Evolutionary conservation across 208 protist species (phyloP).

Genomic region (Leishmania lainsoni): DNA sequence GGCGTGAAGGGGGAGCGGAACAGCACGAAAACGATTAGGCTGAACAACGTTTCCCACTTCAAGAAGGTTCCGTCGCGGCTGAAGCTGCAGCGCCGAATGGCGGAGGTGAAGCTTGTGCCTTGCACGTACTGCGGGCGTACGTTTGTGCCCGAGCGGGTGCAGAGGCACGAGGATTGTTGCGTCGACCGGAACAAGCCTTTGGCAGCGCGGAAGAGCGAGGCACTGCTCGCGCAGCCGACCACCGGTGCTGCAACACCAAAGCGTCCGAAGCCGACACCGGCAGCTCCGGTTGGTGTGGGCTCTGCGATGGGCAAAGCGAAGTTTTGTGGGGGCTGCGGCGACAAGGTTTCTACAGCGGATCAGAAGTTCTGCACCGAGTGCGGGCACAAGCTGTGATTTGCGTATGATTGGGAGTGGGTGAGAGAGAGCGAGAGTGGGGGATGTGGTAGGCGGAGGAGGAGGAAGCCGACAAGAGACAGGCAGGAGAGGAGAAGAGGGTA

Average conservation of each 20-base stretch:
- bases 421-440: neutral
- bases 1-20: neutral
- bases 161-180: constrained; percentile 85
- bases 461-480: neutral
- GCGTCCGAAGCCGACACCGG: constrained; percentile 6
- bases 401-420: neutral
- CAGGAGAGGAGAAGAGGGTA: neutral
- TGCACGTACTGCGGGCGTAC: constrained; percentile 77
- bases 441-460: neutral
- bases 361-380: constrained; percentile 74
- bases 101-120: constrained; percentile 36
- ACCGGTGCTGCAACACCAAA: constrained; percentile 8
- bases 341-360: constrained; percentile 22
- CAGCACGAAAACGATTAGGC: constrained; percentile 44
- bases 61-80: constrained; percentile 78
- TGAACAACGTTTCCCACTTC: constrained; percentile 85
- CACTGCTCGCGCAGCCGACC: neutral
- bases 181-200: constrained; percentile 63
- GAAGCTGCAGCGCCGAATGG: constrained; percentile 38
- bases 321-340: constrained; percentile 78
- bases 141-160: constrained; percentile 73
- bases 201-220: constrained; percentile 8
- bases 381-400: constrained; percentile 50
- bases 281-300: neutral
- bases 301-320: constrained; percentile 9